These are phyloP conservation scores for Chaetomidium leptoderma DNA, from an alignment of 495 filamentous ascomycete genomes.

Conservation along the genomic window DNA sequence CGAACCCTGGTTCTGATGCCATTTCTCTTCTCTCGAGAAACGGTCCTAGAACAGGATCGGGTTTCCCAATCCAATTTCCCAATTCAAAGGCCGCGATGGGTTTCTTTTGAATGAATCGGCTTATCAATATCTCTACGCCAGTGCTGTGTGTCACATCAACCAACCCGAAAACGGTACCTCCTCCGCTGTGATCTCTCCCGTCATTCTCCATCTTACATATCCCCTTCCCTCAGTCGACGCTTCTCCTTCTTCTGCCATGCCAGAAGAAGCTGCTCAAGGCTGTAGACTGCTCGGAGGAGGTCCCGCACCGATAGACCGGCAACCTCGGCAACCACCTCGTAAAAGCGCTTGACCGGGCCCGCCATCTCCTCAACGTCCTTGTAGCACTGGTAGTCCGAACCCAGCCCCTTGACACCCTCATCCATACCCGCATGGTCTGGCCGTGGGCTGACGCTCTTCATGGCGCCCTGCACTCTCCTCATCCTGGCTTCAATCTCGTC, in stretches of 20 bases:
- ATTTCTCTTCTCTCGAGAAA: too few relatives aligned
- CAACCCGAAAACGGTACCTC: too few relatives aligned
- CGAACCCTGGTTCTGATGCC: constrained; percentile 13
- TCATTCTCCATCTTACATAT: background rate
- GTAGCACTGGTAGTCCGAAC: constrained; percentile 18
- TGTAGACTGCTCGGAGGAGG: constrained; percentile 25
- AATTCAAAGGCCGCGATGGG: too few relatives aligned
- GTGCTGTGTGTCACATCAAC: background rate
- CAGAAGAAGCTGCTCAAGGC: constrained; percentile 22
- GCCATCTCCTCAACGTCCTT: constrained; percentile 20
- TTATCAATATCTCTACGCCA: too few relatives aligned
- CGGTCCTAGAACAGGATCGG: too few relatives aligned
- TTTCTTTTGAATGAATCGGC: too few relatives aligned
- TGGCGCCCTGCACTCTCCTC: constrained; percentile 19
- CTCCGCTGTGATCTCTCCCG: too few relatives aligned
- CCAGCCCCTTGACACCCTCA: constrained; percentile 16
- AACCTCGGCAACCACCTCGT: constrained; percentile 25
- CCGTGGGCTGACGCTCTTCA: constrained; percentile 17
- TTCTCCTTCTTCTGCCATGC: constrained; percentile 22
- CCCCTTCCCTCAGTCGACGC: constrained; percentile 11
- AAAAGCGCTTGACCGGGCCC: constrained; percentile 24
- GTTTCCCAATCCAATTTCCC: too few relatives aligned
- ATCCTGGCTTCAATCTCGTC: constrained; percentile 30
- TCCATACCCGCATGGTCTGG: background rate
- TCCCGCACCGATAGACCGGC: constrained; percentile 23